Evolutionary conservation across 129 eudicot species (phyloP).

Genomic region (Centella asiatica): DNA sequence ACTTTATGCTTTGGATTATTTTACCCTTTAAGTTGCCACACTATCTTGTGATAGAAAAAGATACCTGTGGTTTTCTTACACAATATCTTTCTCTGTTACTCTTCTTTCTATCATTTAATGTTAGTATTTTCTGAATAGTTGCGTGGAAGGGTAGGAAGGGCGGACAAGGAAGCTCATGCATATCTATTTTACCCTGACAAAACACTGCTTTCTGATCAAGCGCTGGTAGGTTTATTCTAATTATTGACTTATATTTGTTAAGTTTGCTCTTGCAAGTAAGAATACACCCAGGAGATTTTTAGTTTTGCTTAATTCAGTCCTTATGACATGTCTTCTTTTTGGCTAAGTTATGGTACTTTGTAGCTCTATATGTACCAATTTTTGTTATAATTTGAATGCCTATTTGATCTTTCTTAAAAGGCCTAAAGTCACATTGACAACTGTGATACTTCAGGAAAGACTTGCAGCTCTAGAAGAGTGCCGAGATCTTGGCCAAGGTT

Average conservation of each 20-base stretch:
- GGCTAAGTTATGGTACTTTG: background rate
- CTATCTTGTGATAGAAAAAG: background rate
- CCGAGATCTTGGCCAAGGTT: constrained; percentile 95
- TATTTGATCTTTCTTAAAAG: background rate
- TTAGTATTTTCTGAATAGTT: constrained; percentile 29
- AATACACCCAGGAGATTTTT: background rate
- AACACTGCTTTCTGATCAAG: constrained; percentile 75
- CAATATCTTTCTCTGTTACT: background rate
- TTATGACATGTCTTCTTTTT: background rate
- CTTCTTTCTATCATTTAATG: constrained; percentile 9
- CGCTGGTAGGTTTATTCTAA: constrained; percentile 43
- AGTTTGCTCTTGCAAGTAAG: background rate
- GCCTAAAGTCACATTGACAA: background rate
- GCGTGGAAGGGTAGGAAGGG: constrained; percentile 97
- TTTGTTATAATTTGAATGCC: background rate
- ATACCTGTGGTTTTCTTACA: background rate
- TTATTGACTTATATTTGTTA: background rate
- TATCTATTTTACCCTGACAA: constrained; percentile 79
- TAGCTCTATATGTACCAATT: background rate
- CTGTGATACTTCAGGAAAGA: constrained; percentile 56
- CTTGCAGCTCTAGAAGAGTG: constrained; percentile 96
- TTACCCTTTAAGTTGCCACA: background rate
- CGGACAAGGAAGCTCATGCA: constrained; percentile 98
- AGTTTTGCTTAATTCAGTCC: background rate
- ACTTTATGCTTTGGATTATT: background rate